Conservation (phyloP, 345 rosid species). For the Pseudoturritis turrita region DNA sequence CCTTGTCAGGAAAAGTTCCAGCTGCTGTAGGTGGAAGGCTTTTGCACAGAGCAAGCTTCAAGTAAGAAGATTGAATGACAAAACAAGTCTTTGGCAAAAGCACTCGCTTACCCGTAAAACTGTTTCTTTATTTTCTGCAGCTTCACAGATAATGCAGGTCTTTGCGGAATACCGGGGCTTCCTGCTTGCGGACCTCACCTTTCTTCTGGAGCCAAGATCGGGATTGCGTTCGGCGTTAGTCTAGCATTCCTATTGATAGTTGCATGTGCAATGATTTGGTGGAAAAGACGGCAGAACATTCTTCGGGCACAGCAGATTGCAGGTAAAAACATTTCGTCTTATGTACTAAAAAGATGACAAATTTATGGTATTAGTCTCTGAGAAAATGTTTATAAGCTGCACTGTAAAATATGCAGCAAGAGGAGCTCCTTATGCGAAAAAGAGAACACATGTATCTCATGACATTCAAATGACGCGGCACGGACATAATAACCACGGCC, state of each 20-base stretch:
- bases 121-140: slow-evolving; percentile 41
- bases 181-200: slow-evolving; percentile 75
- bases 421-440: slow-evolving; percentile 98
- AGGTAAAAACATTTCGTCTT: slow-evolving; percentile 38
- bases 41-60: slow-evolving; percentile 90
- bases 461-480: slow-evolving; percentile 87
- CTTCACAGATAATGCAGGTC: slow-evolving; percentile 90
- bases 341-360: not conserved
- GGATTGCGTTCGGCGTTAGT: slow-evolving; percentile 62
- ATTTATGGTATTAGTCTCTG: not conserved
- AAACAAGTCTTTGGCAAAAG: not conserved
- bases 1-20: slow-evolving; percentile 82
- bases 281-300: slow-evolving; percentile 92
- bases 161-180: slow-evolving; percentile 96
- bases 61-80: slow-evolving; percentile 49
- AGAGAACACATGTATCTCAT: slow-evolving; percentile 69
- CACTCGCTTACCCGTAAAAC: not conserved
- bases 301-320: slow-evolving; percentile 81
- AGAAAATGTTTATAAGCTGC: not conserved
- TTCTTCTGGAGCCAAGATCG: slow-evolving; percentile 75
- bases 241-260: slow-evolving; percentile 51
- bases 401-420: slow-evolving; percentile 46
- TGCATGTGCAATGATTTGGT: slow-evolving; percentile 60
- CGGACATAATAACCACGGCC: slow-evolving; percentile 38
- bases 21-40: slow-evolving; percentile 89